Base-by-base conservation (phyloP, 129 eudicot species). In the Deinandra increscens region DNA sequence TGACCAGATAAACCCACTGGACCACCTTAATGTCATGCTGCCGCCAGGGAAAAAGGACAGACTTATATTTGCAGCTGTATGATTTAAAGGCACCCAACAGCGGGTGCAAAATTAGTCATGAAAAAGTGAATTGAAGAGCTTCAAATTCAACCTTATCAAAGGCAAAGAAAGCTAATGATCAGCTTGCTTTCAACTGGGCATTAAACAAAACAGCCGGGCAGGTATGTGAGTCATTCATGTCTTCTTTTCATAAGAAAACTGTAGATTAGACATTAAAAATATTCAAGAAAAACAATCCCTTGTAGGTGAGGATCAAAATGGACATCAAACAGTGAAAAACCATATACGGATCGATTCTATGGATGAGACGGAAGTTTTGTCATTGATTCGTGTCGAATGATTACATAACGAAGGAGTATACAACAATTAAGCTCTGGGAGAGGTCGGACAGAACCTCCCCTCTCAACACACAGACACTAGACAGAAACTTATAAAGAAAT, bases 21-120 rank as follows among this genome's bases (percentile, higher is more conserved):
- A 89, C 75, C 96, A 93, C 76, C 87, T 97, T 78, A 88, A 85
- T 80, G 88, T 74, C 63, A 77, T 93, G 81, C 99, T 97, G 74
- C 97, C 99, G 64, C 99, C 97, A 55, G 95, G 97, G 58, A 89
- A 93, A 93, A 93, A 81, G 99, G 99, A 33, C 88, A 97, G 54
- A 69, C 99, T 58, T 93, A 93, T 77, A 87, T 89, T 8, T 93
- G 99, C 72, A 93, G 97, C 72, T 89, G 95, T 79, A 70, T 93
- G 87, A 93, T 93, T 11, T 93, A 81, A n/a, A 75, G 85, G 78
- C 93, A 87, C 41, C 97, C 97, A 31, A 93, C 95, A 17, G 38
- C 60, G 29, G 97, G 97, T 68, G 99, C 99, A 89, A 87, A n/a
- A 82, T 69, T 89, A 50, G 81, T 89, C 26, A 75, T 93, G 93